Percentiles rank a stretch among this genome's conserved stretches.
These are phyloP conservation scores for Solanum rostratum DNA, from an alignment of 257 asterid species.

Conservation along the genomic window DNA sequence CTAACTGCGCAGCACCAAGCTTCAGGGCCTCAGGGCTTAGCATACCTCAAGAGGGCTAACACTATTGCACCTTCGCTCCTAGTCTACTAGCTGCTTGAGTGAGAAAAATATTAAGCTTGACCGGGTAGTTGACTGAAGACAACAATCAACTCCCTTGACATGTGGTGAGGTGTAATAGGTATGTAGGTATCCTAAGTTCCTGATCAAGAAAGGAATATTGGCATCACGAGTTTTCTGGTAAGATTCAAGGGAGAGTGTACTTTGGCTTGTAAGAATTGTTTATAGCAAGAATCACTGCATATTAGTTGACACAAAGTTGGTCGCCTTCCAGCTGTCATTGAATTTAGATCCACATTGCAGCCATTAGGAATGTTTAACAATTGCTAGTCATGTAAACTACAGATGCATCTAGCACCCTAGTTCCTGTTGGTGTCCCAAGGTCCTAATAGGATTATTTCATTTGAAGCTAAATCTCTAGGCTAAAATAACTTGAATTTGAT, in stretches of 20 bases:
- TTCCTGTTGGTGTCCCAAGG: neutral
- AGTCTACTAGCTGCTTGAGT: neutral
- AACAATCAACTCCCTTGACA: neutral
- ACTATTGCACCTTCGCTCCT: neutral
- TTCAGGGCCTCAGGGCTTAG: neutral
- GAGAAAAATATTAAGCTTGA: neutral
- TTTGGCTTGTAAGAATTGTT: neutral
- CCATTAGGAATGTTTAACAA: neutral
- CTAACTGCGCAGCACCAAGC: neutral
- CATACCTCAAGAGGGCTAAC: neutral
- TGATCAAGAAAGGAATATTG: neutral
- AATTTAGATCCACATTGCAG: neutral
- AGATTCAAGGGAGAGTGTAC: neutral
- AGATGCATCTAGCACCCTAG: neutral
- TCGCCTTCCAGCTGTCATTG: neutral
- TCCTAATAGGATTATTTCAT: neutral
- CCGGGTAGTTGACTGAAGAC: neutral
- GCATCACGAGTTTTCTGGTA: neutral
- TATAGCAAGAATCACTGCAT: neutral
- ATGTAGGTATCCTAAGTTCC: neutral
- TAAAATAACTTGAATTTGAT: neutral
- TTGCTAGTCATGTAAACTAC: neutral
- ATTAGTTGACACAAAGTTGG: neutral
- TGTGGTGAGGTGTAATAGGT: neutral
- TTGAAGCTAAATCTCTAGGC: neutral